Percentiles rank a stretch among this genome's conserved stretches.
Conservation (phyloP, 345 rosid species). For the Arabidopsis arenosa region DNA sequence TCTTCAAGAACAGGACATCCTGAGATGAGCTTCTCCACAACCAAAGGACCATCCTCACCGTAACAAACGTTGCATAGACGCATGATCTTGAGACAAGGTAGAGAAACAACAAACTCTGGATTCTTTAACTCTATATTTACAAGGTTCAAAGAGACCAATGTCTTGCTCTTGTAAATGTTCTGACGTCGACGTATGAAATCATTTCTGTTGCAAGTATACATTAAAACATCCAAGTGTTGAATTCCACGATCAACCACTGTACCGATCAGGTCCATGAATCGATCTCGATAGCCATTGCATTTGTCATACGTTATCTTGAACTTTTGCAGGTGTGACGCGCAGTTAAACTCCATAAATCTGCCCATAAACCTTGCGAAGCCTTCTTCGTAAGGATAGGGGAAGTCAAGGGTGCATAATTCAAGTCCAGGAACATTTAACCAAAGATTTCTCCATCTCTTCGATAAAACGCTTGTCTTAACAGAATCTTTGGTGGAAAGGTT, state of each 20-base stretch:
- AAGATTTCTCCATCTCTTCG: conserved; percentile 23
- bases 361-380: neutral
- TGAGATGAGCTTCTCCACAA: conserved; percentile 16
- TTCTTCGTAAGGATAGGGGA: neutral
- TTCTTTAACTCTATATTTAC: neutral
- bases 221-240: neutral
- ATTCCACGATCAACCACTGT: conserved; percentile 1
- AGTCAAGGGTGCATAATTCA: neutral
- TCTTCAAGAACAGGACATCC: conserved; percentile 3
- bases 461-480: conserved; percentile 32
- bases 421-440: conserved; percentile 28
- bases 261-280: neutral
- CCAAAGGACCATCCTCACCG: neutral
- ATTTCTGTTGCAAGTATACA: neutral
- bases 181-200: neutral
- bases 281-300: neutral
- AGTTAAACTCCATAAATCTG: neutral
- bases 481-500: conserved; percentile 25
- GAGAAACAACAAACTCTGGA: conserved; percentile 3
- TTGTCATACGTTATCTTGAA: neutral
- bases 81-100: conserved; percentile 33
- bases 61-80: neutral
- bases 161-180: neutral
- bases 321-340: neutral
- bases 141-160: neutral